Evolutionary conservation across 1,139 yeast genomes (phyloP).

Genomic region (Nakaseomyces kungkrabaensis): DNA sequence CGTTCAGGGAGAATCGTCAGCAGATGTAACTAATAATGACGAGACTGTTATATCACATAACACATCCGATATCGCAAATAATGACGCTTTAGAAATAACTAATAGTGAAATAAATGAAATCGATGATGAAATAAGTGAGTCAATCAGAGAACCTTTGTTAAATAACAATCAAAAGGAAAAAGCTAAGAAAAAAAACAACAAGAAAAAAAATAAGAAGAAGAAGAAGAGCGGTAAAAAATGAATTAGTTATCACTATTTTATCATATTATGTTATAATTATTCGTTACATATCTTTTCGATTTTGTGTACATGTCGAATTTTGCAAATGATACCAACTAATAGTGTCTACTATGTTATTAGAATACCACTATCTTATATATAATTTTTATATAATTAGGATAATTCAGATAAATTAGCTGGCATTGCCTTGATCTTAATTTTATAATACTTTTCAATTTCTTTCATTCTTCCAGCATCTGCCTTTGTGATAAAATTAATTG

Average conservation of each 20-base stretch:
- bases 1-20: background rate
- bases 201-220: background rate
- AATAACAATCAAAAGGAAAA: background rate
- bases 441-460: slow-evolving; percentile 70
- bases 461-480: slow-evolving; percentile 52
- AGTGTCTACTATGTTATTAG: too few species aligned
- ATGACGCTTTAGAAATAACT: background rate
- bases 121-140: background rate
- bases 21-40: background rate
- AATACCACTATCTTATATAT: too few species aligned
- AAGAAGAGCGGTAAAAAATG: background rate
- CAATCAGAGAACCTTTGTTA: background rate
- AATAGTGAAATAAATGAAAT: background rate
- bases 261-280: too few species aligned
- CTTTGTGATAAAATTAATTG: slow-evolving; percentile 74
- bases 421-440: slow-evolving; percentile 75
- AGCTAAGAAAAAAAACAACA: background rate
- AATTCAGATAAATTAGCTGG: slow-evolving; percentile 59
- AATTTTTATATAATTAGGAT: slow-evolving; percentile 7
- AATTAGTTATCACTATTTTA: background rate
- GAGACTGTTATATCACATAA: background rate
- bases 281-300: too few species aligned
- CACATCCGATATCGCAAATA: background rate
- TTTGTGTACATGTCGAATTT: too few species aligned
- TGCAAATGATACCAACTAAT: too few species aligned